These are phyloP conservation scores for Fusarium torreyae DNA, from an alignment of 2,329 filamentous ascomycete species.

Conservation along the genomic window DNA sequence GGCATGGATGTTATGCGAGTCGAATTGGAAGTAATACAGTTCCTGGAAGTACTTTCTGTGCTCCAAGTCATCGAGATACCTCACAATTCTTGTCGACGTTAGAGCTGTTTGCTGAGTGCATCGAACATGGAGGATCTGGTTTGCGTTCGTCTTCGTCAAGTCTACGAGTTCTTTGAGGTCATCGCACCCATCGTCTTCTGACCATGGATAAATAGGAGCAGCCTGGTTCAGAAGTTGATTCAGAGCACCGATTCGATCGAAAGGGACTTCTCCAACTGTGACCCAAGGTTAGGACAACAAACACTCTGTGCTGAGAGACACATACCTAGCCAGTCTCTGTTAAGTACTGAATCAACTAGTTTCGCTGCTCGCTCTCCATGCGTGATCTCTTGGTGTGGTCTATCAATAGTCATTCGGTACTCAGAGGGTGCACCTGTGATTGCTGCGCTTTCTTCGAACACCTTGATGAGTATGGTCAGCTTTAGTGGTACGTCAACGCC, in stretches of 20 bases:
- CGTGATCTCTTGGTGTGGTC: background rate
- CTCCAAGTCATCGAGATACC: background rate
- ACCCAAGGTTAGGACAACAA: background rate
- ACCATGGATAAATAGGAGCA: background rate
- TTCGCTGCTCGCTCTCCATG: background rate
- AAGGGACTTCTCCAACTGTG: background rate
- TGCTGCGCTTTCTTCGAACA: background rate
- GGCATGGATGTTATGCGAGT: slow-evolving; percentile 5
- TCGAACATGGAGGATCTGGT: background rate
- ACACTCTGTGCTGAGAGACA: background rate
- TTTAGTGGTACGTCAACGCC: no score
- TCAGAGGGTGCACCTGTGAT: background rate
- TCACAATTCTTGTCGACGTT: background rate
- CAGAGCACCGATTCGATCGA: background rate
- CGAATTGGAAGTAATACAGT: slow-evolving; percentile 12
- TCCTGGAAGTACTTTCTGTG: background rate
- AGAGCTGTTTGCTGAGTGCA: background rate
- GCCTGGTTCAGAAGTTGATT: slow-evolving; percentile 1
- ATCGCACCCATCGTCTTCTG: background rate
- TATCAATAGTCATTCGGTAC: background rate
- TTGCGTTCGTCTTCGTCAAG: background rate
- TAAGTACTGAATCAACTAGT: background rate
- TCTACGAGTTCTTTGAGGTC: background rate
- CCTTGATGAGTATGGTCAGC: background rate
- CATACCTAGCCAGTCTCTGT: slow-evolving; percentile 17